Conservation (phyloP, 2,329 filamentous ascomycete genomes). For the Dothidotthia symphoricarpi region DNA sequence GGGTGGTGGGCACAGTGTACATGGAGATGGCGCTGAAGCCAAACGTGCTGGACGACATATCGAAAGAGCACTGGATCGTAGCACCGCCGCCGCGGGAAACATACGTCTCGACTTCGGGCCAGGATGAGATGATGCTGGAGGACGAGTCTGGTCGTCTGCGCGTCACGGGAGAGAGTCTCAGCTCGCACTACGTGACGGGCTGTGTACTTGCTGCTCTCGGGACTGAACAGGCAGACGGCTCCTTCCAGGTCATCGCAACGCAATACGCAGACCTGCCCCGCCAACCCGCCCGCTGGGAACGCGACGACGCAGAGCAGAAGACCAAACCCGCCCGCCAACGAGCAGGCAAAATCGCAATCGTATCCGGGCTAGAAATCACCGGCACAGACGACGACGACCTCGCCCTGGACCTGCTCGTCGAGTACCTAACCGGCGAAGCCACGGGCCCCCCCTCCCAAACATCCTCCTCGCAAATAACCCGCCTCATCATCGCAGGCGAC, state of each 20-base stretch:
- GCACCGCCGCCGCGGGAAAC: conserved; percentile 74
- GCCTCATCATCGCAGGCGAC: conserved; percentile 89
- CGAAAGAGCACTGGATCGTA: conserved; percentile 92
- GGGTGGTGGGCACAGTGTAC: conserved; percentile 91
- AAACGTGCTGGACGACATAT: conserved; percentile 91
- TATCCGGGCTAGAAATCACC: conserved; percentile 84
- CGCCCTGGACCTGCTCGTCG: conserved; percentile 72
- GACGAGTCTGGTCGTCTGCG: conserved; percentile 90
- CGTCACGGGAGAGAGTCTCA: conserved; percentile 69
- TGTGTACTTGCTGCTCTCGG: conserved; percentile 94
- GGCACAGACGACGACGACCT: conserved; percentile 73
- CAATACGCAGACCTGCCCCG: conserved; percentile 82
- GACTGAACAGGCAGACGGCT: conserved; percentile 86
- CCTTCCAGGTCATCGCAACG: conserved; percentile 88
- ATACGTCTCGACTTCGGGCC: conserved; percentile 64
- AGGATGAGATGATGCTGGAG: conserved; percentile 80
- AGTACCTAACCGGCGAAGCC: conserved; percentile 85
- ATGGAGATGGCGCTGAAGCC: conserved; percentile 98
- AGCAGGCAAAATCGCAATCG: conserved; percentile 74
- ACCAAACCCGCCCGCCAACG: conserved; percentile 42
- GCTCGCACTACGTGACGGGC: conserved; percentile 77
- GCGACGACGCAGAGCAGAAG: conserved; percentile 54
- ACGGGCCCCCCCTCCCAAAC: conserved; percentile 60
- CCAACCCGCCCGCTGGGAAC: conserved; percentile 77
- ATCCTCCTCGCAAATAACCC: conserved; percentile 66